Base-by-base conservation (phyloP, 768 basidiomycete species). In the Filobasidium floriforme region DNA sequence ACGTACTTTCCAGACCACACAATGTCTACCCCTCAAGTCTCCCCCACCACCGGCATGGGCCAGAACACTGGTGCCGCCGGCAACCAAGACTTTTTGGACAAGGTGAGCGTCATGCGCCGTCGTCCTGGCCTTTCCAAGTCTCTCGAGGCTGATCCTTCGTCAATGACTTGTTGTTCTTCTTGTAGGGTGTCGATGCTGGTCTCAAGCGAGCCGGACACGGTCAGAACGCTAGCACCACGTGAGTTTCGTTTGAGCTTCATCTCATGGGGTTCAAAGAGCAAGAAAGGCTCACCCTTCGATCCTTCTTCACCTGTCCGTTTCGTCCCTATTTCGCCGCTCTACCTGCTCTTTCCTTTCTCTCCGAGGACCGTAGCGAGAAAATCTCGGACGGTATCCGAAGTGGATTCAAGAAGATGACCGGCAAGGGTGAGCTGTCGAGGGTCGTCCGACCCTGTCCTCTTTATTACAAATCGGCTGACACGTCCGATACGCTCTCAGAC, bases 361-460 rank as follows among this genome's bases (percentile, higher is more conserved):
- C 46, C 18, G 14, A 15, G 2, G 46, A 14, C 46, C 46, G 9
- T 12, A 49, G 46, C 29, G 66, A 67, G 61, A 67, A 67, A 54
- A 61, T 67, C 60, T 54, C 32, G 52, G 64, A 65, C 59, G 64
- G 64, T n/a, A 55, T 65, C 43, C 64, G 66, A 62, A 41, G 54
- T n/a, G 66, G 66, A 26, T 44, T 67, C 66, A 62, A 67, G 61
- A 67, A 67, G 66, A 28, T 63, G 61, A 67, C 66, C 57, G 66
- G 66, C 61, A 67, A 67, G 66, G 66, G 43, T 61, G 28, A 61
- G 60, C n/a, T 2, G 9, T 61, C 2, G 18, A n/a, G n/a, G n/a
- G n/a, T n/a, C n/a, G n/a, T n/a, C n/a, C n/a, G n/a, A n/a, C n/a
- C n/a, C n/a, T n/a, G n/a, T n/a, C n/a, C n/a, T n/a, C n/a, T n/a